Percentiles rank a stretch among this genome's conserved stretches.
phyloP scores from a whole-genome alignment of 352 stramenopile genomes.

The Pythium aquatile region DNA sequence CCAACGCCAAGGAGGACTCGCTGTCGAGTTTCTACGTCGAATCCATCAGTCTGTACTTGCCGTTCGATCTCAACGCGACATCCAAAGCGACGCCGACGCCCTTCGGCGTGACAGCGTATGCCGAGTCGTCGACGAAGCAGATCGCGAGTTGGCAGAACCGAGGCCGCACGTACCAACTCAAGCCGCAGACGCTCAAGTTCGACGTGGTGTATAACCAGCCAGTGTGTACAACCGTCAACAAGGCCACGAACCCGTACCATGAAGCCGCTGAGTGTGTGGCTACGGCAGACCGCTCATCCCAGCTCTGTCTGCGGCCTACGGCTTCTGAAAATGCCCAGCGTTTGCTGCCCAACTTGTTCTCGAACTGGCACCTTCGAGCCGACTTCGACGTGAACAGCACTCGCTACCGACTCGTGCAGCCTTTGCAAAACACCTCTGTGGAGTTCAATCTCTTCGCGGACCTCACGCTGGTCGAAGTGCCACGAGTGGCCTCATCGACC shows the following conservation, averaged over 20 bases:
- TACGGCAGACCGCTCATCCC: conserved; percentile 7
- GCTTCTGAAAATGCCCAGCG: conserved; percentile 5
- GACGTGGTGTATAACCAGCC: conserved; percentile 11
- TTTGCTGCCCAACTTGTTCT: conserved; percentile 16
- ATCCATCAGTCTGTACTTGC: conserved; percentile 10
- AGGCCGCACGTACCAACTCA: conserved; percentile 4
- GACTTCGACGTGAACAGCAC: conserved; percentile 13
- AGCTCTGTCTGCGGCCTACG: conserved; percentile 9
- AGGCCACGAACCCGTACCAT: conserved; percentile 10
- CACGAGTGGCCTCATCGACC: not conserved
- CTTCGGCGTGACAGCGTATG: conserved; percentile 1
- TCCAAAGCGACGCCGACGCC: not conserved
- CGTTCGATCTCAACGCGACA: not conserved
- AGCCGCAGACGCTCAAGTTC: conserved; percentile 13
- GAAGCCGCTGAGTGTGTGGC: conserved; percentile 14
- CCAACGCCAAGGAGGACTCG: conserved; percentile 5
- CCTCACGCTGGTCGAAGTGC: conserved; percentile 12
- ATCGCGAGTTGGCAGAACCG: not conserved
- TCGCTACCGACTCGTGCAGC: conserved; percentile 5
- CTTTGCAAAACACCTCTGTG: not conserved
- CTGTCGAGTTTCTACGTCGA: conserved; percentile 16
- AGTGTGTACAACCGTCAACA: conserved; percentile 3
- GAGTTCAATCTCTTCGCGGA: conserved; percentile 13
- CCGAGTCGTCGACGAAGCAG: conserved; percentile 12
- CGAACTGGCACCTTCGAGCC: conserved; percentile 8